Base-by-base conservation (phyloP, 768 basidiomycete genomes). In the Infundibulicybe gibba region DNA sequence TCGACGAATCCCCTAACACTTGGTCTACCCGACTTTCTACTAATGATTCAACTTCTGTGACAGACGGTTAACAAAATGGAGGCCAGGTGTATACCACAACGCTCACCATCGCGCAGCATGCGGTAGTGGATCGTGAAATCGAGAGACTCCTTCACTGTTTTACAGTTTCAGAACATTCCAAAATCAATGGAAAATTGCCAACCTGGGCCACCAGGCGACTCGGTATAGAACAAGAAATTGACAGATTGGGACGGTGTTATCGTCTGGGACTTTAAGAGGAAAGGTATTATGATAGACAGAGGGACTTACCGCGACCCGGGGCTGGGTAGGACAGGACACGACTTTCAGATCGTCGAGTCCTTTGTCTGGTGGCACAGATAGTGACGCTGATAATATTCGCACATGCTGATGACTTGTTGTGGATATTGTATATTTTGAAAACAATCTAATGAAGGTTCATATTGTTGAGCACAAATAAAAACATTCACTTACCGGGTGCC, bases 351-450 rank as follows among this genome's bases (percentile, higher is more conserved):
- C 74, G 3, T 79, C 70, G 11, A 72, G 59, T 32, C 65, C 74
- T 19, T 60, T 67, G 10, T 67, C 57, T 25, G 74, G 74, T 5
- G 66, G 61, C 50, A 76, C 73, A 16, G 93, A 65, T 13, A 68
- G 68, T 0, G 81, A 84, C 6, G 77, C 78, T 17, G 71, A 72
- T 8, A 25, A 25, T 43, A 95, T 78, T 32, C 90, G 85, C n/a
- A 97, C 76, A 53, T 84, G 78, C 54, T 92, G 86, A 50, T 81
- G 76, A 16, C 81, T 84, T 39, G 87, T 85, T 0, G 90, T 81
- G 2, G 92, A 91, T 41, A 97, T 78, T 0, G 90, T 92, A 60
- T 95, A 98, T 60, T 87, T 88, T 3, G 91, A 94, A 54, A 97
- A 83, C 3, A 97, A 67, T 52, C 95, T 97, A 50, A 15, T 31